Conservation (phyloP, 2,329 filamentous ascomycete genomes). For the Colletotrichum agaves region DNA sequence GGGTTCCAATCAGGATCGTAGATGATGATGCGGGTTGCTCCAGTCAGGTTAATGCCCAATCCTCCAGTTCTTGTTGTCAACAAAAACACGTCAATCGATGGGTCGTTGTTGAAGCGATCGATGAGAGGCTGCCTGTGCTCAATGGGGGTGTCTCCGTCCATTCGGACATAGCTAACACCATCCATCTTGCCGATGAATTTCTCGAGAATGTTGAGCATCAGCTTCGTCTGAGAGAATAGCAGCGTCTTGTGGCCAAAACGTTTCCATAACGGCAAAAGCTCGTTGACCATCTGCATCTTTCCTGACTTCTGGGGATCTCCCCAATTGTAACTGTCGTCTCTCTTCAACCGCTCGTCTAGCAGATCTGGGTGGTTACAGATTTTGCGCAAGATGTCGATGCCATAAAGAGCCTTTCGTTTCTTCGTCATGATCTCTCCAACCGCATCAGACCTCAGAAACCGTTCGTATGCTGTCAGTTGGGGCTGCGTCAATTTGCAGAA, state of each 20-base stretch:
- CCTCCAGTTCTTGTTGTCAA: slow-evolving; percentile 96
- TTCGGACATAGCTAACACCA: slow-evolving; percentile 81
- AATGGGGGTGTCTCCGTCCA: slow-evolving; percentile 94
- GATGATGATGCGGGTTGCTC: slow-evolving; percentile 95
- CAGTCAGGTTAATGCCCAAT: slow-evolving; percentile 92
- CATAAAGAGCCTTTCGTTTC: slow-evolving; percentile 83
- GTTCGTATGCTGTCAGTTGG: slow-evolving; percentile 83
- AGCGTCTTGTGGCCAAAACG: slow-evolving; percentile 91
- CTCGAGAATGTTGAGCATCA: slow-evolving; percentile 96
- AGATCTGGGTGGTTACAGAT: slow-evolving; percentile 98
- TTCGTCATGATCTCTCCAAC: slow-evolving; percentile 84
- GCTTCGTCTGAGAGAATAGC: slow-evolving; percentile 90
- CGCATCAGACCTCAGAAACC: slow-evolving; percentile 84
- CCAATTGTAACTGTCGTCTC: slow-evolving; percentile 77
- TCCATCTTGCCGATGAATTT: slow-evolving; percentile 76
- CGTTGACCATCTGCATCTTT: slow-evolving; percentile 95
- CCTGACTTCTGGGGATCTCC: slow-evolving; percentile 84
- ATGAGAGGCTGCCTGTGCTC: slow-evolving; percentile 90
- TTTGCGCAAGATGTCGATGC: slow-evolving; percentile 92
- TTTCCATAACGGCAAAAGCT: slow-evolving; percentile 88
- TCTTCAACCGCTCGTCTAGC: slow-evolving; percentile 67
- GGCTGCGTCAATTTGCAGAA: slow-evolving; percentile 90
- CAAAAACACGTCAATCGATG: slow-evolving; percentile 85
- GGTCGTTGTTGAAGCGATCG: slow-evolving; percentile 89
- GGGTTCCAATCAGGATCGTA: slow-evolving; percentile 99